Percentiles rank a stretch among this genome's conserved stretches.
These are phyloP conservation scores for Kalaharituber pfeilii DNA, from an alignment of 2,329 filamentous ascomycete genomes.

Conservation along the genomic window DNA sequence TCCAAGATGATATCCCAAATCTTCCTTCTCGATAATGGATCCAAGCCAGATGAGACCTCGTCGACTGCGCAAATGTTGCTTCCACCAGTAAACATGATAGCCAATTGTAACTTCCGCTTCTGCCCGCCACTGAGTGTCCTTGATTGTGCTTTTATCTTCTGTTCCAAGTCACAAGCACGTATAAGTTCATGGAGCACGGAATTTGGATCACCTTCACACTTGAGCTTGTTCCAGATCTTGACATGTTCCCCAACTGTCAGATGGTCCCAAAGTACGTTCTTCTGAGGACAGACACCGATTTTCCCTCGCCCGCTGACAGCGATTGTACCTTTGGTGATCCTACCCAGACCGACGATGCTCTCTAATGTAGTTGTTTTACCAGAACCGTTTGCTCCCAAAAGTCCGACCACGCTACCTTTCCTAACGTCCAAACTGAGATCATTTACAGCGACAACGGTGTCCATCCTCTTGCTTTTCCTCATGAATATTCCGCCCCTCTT, in stretches of 20 bases:
- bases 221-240: constrained; percentile 64
- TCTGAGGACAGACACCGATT: constrained; percentile 70
- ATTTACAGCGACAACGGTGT: constrained; percentile 63
- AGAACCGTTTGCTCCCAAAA: constrained; percentile 76
- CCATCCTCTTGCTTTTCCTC: constrained; percentile 25
- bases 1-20: constrained; percentile 87
- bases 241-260: constrained; percentile 76
- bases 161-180: constrained; percentile 51
- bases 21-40: constrained; percentile 70
- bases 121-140: constrained; percentile 77
- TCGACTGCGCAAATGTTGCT: constrained; percentile 79
- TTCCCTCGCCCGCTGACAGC: constrained; percentile 8
- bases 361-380: constrained; percentile 84
- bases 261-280: constrained; percentile 80
- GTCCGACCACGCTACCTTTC: constrained; percentile 66
- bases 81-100: constrained; percentile 88
- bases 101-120: constrained; percentile 78
- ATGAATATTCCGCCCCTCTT: constrained; percentile 21
- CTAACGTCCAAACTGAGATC: constrained; percentile 52
- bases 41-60: constrained; percentile 75
- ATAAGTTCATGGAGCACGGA: constrained; percentile 47
- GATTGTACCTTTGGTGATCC: constrained; percentile 53
- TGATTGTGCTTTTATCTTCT: constrained; percentile 54
- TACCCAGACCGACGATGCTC: constrained; percentile 65
- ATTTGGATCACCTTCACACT: constrained; percentile 42